phyloP scores from a whole-genome alignment of 371 early-diverging fungal genomes.

The Mycotypha africana region DNA sequence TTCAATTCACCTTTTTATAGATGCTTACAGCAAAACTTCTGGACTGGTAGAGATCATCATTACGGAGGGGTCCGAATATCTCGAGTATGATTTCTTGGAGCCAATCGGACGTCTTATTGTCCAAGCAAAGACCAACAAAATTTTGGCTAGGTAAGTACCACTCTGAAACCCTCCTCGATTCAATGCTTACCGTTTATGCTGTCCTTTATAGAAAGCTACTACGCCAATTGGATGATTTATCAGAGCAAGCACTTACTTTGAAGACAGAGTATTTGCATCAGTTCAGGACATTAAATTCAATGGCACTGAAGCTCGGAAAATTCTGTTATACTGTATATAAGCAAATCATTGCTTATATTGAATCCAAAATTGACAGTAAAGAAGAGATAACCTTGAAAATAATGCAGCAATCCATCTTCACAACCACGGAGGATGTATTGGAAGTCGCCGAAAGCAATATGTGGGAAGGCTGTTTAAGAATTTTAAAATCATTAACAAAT shows the following conservation, averaged over 20 bases:
- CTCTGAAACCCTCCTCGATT: no score
- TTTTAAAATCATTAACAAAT: conserved; percentile 43
- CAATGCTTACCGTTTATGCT: no score
- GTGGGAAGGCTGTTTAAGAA: conserved; percentile 59
- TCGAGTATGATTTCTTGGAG: conserved; percentile 57
- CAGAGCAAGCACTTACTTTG: conserved; percentile 48
- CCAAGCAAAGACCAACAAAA: conserved; percentile 61
- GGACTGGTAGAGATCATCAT: conserved; percentile 22
- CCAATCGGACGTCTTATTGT: conserved; percentile 47
- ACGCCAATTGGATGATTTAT: conserved; percentile 63
- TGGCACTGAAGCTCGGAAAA: conserved; percentile 45
- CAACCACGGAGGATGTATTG: conserved; percentile 46
- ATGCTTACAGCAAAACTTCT: neutral
- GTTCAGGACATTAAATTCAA: conserved; percentile 46
- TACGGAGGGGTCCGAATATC: conserved; percentile 41
- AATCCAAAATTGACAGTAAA: conserved; percentile 34
- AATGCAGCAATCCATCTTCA: conserved; percentile 46
- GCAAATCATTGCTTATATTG: conserved; percentile 24
- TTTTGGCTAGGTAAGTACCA: conserved; percentile 44
- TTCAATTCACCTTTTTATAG: neutral
- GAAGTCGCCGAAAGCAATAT: conserved; percentile 51
- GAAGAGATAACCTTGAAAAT: conserved; percentile 34
- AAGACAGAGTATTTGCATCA: conserved; percentile 46
- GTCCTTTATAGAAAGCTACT: conserved; percentile 60
- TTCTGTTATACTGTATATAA: conserved; percentile 39